Evolutionary conservation across 2,329 filamentous ascomycete species (phyloP).

Genomic region (Lojkania enalia): DNA sequence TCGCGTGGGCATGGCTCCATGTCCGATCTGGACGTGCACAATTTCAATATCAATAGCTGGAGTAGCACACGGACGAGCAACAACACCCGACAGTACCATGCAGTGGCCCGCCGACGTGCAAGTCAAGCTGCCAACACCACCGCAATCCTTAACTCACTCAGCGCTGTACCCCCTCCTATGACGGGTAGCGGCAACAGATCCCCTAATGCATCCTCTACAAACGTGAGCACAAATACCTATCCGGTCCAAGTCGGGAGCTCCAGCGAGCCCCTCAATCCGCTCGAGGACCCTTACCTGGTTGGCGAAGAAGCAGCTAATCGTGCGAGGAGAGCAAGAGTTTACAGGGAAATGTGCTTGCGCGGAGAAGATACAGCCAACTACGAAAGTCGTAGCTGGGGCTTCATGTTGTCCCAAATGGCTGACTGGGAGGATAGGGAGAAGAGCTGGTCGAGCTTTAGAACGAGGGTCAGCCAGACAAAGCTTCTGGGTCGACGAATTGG

Average conservation of each 20-base stretch:
- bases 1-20: constrained; percentile 19
- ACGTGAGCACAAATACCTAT: constrained; percentile 14
- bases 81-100: constrained; percentile 63
- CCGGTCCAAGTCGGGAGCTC: constrained; percentile 18
- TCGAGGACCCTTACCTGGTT: constrained; percentile 70
- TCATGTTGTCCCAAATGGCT: constrained; percentile 48
- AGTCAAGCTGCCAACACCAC: constrained; percentile 32
- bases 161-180: constrained; percentile 16
- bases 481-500: constrained; percentile 16
- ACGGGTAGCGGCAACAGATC: neutral
- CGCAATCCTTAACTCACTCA: constrained; percentile 22
- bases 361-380: constrained; percentile 33
- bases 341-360: constrained; percentile 51
- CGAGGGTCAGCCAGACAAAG: constrained; percentile 17
- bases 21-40: constrained; percentile 20
- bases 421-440: constrained; percentile 44
- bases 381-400: constrained; percentile 47
- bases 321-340: constrained; percentile 59
- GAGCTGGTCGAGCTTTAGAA: constrained; percentile 25
- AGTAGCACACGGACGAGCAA: constrained; percentile 59
- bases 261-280: constrained; percentile 50
- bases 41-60: constrained; percentile 63
- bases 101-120: constrained; percentile 65
- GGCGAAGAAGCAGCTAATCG: constrained; percentile 65
- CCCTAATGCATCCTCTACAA: neutral